Conservation (phyloP, 441 rosid species). For the Dalechampia spathulata region DNA sequence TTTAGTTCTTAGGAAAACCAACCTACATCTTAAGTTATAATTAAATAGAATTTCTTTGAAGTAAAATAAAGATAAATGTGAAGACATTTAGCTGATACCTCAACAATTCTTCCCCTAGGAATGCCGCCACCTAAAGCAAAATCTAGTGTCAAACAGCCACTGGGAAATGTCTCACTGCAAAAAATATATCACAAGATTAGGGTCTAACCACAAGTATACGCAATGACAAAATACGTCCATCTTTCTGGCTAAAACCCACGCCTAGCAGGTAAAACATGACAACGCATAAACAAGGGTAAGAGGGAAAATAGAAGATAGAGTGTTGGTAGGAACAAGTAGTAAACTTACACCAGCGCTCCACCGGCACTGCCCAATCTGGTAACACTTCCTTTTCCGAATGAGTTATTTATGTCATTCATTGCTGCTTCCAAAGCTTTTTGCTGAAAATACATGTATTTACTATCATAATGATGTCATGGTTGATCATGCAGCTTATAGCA, state of each 20-base stretch:
- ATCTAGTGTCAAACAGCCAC: conserved; percentile 90
- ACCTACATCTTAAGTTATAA: not conserved
- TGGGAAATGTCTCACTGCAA: conserved; percentile 82
- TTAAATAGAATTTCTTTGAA: not conserved
- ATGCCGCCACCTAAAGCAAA: conserved; percentile 95
- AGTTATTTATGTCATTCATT: conserved; percentile 78
- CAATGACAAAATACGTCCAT: not conserved
- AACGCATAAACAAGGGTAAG: not conserved
- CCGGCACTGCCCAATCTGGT: conserved; percentile 95
- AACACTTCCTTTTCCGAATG: conserved; percentile 93
- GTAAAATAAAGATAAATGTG: conserved; percentile 4
- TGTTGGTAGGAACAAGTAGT: conserved; percentile 1
- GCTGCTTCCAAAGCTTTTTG: conserved; percentile 96
- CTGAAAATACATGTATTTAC: conserved; percentile 23
- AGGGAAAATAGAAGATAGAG: not conserved
- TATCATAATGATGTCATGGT: not conserved
- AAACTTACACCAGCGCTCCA: conserved; percentile 85
- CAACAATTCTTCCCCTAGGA: conserved; percentile 92
- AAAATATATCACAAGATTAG: conserved; percentile 12
- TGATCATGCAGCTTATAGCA: not conserved
- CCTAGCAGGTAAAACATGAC: not conserved
- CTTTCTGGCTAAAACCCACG: conserved; percentile 5
- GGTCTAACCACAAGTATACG: not conserved
- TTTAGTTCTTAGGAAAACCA: not conserved
- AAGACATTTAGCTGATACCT: conserved; percentile 36